Evolutionary conservation across 2,329 filamentous ascomycete genomes (phyloP).

Genomic region (Cladorrhinum sp.): DNA sequence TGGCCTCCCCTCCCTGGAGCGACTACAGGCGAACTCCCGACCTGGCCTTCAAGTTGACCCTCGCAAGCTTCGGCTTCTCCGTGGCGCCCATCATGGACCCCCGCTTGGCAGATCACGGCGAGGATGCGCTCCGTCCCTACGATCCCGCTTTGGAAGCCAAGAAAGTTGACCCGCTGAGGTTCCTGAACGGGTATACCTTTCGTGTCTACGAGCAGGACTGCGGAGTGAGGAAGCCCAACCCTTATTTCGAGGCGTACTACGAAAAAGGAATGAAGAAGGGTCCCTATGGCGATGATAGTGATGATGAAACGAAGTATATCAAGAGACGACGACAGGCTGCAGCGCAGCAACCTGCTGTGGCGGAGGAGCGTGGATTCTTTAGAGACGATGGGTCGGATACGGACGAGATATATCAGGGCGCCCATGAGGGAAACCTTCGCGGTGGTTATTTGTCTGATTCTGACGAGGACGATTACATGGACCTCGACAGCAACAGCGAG

Average conservation of each 20-base stretch:
- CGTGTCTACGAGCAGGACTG: not conserved
- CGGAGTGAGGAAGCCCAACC: not conserved
- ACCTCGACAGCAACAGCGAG: too few species aligned
- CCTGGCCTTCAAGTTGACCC: not conserved
- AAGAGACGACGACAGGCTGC: too few species aligned
- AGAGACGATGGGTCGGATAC: too few species aligned
- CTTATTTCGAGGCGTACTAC: not conserved
- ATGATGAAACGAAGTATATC: too few species aligned
- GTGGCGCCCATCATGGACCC: not conserved
- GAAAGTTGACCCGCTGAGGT: not conserved
- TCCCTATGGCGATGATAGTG: not conserved
- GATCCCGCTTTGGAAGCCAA: not conserved
- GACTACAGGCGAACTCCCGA: not conserved
- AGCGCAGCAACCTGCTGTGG: too few species aligned
- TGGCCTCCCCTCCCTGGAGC: not conserved
- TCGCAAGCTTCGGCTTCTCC: not conserved
- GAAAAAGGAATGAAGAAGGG: not conserved
- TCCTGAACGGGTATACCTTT: not conserved
- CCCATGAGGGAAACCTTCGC: too few species aligned
- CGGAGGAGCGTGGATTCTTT: too few species aligned
- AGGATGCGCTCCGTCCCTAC: not conserved
- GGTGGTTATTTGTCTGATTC: too few species aligned
- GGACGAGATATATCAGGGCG: too few species aligned
- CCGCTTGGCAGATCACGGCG: not conserved
- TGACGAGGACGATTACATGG: too few species aligned